Percentiles rank a stretch among this genome's conserved stretches.
Evolutionary conservation across 208 protist genomes (phyloP).

Genomic region (Wallacemonas sp.): DNA sequence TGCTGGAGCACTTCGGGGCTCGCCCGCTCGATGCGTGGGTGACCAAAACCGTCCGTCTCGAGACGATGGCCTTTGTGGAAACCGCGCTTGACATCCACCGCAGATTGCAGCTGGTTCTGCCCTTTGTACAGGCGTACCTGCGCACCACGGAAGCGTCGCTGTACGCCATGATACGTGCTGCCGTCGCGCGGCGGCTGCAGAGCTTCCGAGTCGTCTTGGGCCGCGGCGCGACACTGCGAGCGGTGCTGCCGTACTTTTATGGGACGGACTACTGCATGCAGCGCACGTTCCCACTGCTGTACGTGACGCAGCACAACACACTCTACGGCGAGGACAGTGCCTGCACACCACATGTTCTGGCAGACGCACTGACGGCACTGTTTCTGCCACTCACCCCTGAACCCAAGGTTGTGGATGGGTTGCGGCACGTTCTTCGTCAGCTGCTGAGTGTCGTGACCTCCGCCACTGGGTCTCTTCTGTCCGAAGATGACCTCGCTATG

Average conservation of each 20-base stretch:
- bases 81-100: slow-evolving; percentile 37
- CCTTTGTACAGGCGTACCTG: slow-evolving; percentile 54
- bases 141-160: slow-evolving; percentile 21
- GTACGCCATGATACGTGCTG: slow-evolving; percentile 31
- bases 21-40: slow-evolving; percentile 38
- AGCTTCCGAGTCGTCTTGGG: slow-evolving; percentile 43
- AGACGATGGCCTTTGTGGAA: slow-evolving; percentile 18
- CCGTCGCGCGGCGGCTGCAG: slow-evolving; percentile 31
- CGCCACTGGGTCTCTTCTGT: background rate
- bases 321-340: slow-evolving; percentile 61
- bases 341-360: slow-evolving; percentile 38
- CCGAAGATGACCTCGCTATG: background rate
- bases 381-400: slow-evolving; percentile 44
- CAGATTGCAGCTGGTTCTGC: slow-evolving; percentile 36
- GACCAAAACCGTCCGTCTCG: slow-evolving; percentile 39
- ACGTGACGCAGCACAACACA: slow-evolving; percentile 70
- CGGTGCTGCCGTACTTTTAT: slow-evolving; percentile 27
- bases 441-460: slow-evolving; percentile 7
- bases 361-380: slow-evolving; percentile 43
- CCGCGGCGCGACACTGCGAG: slow-evolving; percentile 17
- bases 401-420: slow-evolving; percentile 6
- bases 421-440: slow-evolving; percentile 14
- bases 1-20: slow-evolving; percentile 50
- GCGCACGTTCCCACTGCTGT: slow-evolving; percentile 39
- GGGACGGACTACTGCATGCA: slow-evolving; percentile 30